A percentile compares a stretch with the other conserved stretches of the same genome.
phyloP scores from a whole-genome alignment of 2,329 filamentous ascomycete species.

The Amphichorda felina region DNA sequence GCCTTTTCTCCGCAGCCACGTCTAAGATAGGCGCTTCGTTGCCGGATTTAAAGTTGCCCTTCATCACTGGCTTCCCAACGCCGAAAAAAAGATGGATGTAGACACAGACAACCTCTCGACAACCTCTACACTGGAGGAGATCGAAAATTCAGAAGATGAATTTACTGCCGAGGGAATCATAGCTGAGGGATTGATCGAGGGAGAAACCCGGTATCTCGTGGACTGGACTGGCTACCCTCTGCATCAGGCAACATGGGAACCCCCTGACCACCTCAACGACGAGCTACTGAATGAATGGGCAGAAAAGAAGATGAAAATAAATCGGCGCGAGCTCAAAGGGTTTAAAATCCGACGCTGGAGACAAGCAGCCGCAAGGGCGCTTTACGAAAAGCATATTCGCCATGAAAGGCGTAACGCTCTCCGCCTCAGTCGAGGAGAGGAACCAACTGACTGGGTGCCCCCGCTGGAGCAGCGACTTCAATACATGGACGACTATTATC shows the following conservation, averaged over 20 bases:
- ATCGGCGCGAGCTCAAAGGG: constrained; percentile 15
- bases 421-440: constrained; percentile 24
- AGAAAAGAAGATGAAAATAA: constrained; percentile 22
- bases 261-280: constrained; percentile 25
- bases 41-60: too few species aligned
- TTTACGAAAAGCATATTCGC: constrained; percentile 18
- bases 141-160: constrained; percentile 25
- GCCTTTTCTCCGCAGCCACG: too few species aligned
- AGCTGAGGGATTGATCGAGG: constrained; percentile 24
- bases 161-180: constrained; percentile 41
- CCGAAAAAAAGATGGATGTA: too few species aligned
- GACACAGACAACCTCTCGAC: constrained; percentile 1
- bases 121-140: constrained; percentile 1
- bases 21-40: too few species aligned
- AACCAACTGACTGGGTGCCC: constrained; percentile 9
- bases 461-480: constrained; percentile 10
- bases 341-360: constrained; percentile 27
- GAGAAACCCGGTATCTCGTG: constrained; percentile 18
- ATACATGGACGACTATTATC: background rate
- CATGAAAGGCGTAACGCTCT: constrained; percentile 31
- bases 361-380: constrained; percentile 14
- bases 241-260: constrained; percentile 36
- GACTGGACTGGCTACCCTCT: constrained; percentile 23
- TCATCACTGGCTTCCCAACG: too few species aligned
- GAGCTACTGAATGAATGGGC: constrained; percentile 30